phyloP scores from a whole-genome alignment of 2,329 filamentous ascomycete species.

The Fusarium sarcochroum region DNA sequence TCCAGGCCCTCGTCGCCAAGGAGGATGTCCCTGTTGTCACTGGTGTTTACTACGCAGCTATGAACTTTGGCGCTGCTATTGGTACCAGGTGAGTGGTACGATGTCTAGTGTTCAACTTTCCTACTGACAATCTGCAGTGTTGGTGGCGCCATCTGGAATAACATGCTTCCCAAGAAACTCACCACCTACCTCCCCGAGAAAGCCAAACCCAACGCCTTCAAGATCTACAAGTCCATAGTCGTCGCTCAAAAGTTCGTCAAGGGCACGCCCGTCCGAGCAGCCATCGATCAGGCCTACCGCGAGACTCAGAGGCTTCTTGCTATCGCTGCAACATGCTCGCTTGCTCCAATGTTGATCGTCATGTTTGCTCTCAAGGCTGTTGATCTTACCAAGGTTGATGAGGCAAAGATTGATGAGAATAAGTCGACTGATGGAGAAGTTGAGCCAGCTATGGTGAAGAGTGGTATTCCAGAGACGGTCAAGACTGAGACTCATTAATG shows the following conservation, averaged over 20 bases:
- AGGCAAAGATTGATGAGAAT: constrained; percentile 26
- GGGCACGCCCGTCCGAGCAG: constrained; percentile 39
- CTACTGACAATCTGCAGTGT: constrained; percentile 44
- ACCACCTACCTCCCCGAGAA: constrained; percentile 39
- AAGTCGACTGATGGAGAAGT: constrained; percentile 3
- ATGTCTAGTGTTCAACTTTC: fast-evolving
- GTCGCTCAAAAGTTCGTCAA: constrained; percentile 45
- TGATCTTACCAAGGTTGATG: constrained; percentile 39
- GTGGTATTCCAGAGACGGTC: neutral
- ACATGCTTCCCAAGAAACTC: constrained; percentile 48
- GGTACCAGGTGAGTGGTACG: constrained; percentile 46
- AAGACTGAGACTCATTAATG: constrained; percentile 8
- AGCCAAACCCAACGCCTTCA: constrained; percentile 41
- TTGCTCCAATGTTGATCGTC: constrained; percentile 45
- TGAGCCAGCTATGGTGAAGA: neutral
- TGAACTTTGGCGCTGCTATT: constrained; percentile 52
- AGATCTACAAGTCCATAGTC: constrained; percentile 51
- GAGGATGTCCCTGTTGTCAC: constrained; percentile 56
- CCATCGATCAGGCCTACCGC: constrained; percentile 47
- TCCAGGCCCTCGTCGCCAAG: constrained; percentile 53
- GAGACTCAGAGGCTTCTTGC: constrained; percentile 49
- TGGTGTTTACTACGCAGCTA: constrained; percentile 53
- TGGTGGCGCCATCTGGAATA: constrained; percentile 56
- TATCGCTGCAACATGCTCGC: constrained; percentile 44
- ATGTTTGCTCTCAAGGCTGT: constrained; percentile 49